Evolutionary conservation across 768 basidiomycete genomes (phyloP), one percentile per base, ranked within the genome.

Genomic region (Suillus subalutaceus): DNA sequence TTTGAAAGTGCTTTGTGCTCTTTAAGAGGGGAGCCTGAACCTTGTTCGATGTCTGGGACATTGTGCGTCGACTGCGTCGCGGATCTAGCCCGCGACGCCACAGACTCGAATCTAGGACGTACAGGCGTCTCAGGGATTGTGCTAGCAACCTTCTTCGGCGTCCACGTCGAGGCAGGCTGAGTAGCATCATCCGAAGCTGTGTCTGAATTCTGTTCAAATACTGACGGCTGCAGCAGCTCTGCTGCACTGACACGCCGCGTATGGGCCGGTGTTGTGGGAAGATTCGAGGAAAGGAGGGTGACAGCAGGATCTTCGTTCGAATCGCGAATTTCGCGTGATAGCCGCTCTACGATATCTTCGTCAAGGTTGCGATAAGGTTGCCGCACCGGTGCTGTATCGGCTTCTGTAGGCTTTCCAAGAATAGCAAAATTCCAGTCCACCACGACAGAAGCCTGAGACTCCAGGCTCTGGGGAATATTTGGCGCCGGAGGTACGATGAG

Each of bases 391-490:
- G 69, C 70, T 0, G 67, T n/a, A 55, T 62, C 59, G 2, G 18
- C 5, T 26, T 77, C 77, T 38, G 71, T 40, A 16, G 75, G 74
- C 48, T 72, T 69, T 40, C 73, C 76, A 8, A 85, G 70, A 48
- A 85, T 70, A 38, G 81, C 80, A 23, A 71, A 69, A 41, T 75
- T 75, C 86, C 86, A 90, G 64, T 87, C 84, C 37, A 88, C 71
- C 46, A 82, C 80, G 6, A 79, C 71, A 0, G 87, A 84, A 0
- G 88, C 88, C 62, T 89, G 88, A 26, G 79, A 79, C 65, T 81
- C 85, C 44, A 90, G 77, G 67, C 81, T 85, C 20, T 74, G 69
- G 52, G 85, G 81, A 4, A 79, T 73, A 9, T 73, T 75, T 18
- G 78, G 74, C 40, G 73, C 68, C 3, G 78, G 69, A 6, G 83